Base-by-base conservation (phyloP, 1,139 yeast genomes). In the Geotrichum phurueaensis region DNA sequence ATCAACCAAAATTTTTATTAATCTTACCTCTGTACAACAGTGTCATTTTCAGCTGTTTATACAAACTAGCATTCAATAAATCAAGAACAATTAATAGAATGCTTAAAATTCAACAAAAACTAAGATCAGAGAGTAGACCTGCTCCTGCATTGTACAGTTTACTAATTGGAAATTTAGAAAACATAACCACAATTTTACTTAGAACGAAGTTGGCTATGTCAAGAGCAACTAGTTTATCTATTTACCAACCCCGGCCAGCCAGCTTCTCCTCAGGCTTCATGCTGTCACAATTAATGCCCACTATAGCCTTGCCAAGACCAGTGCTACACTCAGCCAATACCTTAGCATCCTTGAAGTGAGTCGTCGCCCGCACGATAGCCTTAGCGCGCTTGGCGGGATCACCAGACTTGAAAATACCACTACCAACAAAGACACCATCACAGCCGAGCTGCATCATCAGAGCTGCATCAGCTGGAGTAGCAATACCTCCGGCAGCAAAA, bases 401-500 rank as follows among this genome's bases (percentile, higher is more conserved):
- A 64, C 81, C 79, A 54, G 89, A 84, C 73, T 85, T 85, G 82
- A 89, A 89, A 66, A 89, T 89, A 54, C 96, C 96, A 9, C 91
- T 85, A n/a, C 96, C 96, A 51, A 89, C 96, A 71, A 89, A 89
- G 49, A 89, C 91, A 65, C 96, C 96, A 71, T 89, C 96, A 73
- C 91, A 87, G n/a, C 96, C 96, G 69, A 88, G 79, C 75, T 88
- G 92, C 96, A 89, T 88, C 75, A 90, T 85, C 66, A 89, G 77
- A 12, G 96, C 96, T 52, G 96, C 96, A 73, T 89, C 96, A 1
- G 94, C 86, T 33, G 96, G 96, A 12, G 96, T 87, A 12, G 96
- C 96, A 59, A 89, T 87, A 65, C 96, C 96, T 57, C 96, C 96
- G 22, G 96, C 96, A 51, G 96, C 95, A 73, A 89, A 89, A 77